Evolutionary conservation across 805 yeast genomes (phyloP).

Genomic region (Suhomyces sp.): DNA sequence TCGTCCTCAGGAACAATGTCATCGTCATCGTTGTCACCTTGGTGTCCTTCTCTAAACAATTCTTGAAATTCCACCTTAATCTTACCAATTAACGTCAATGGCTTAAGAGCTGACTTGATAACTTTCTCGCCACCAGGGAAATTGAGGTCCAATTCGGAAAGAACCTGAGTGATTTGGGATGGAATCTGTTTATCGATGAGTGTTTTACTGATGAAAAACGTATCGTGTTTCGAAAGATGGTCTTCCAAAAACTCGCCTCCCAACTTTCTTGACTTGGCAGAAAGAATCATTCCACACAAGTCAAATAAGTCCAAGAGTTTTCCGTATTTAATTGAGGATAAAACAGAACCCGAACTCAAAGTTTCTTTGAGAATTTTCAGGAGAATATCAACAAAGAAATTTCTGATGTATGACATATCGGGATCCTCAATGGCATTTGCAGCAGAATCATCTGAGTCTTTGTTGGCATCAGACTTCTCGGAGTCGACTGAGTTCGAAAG

Average conservation of each 20-base stretch:
- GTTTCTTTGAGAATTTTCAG: constrained; percentile 60
- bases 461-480: constrained; percentile 25
- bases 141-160: constrained; percentile 70
- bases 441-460: constrained; percentile 17
- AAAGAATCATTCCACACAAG: constrained; percentile 44
- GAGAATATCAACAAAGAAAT: constrained; percentile 67
- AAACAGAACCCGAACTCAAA: constrained; percentile 12
- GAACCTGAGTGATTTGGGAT: constrained; percentile 50
- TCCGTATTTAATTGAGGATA: constrained; percentile 48
- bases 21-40: constrained; percentile 51
- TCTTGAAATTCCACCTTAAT: constrained; percentile 57
- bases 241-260: constrained; percentile 46
- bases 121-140: constrained; percentile 63
- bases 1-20: constrained; percentile 38
- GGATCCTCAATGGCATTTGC: constrained; percentile 49
- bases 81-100: constrained; percentile 55
- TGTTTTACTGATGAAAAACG: constrained; percentile 59
- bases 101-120: constrained; percentile 56
- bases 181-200: constrained; percentile 69
- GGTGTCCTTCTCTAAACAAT: constrained; percentile 48
- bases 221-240: constrained; percentile 54
- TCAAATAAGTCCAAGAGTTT: constrained; percentile 54
- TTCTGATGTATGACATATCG: constrained; percentile 70
- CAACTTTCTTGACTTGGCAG: constrained; percentile 39
- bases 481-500: constrained; percentile 50